Evolutionary conservation across 75 land plant species (phyloP), one percentile per base, ranked within the genome.

Genomic region (Selaginella moellendorffii): DNA sequence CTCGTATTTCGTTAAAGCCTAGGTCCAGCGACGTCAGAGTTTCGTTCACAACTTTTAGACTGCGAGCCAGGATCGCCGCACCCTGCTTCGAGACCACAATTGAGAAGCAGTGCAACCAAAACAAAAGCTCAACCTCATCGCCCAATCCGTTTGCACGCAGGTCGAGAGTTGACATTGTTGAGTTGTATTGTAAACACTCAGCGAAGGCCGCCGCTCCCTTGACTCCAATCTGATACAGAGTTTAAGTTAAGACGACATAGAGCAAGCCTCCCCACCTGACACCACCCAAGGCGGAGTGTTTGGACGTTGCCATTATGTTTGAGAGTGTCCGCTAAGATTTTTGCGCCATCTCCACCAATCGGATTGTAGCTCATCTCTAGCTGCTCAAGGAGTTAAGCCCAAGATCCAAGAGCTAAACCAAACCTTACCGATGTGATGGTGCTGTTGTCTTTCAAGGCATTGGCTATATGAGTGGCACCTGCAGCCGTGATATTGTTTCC

Each of bases 1-100:
- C 99, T 71, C 99, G 78, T 66, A 95, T 95, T 74, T 95, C 99
- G 79, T 95, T 95, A 63, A 86, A 90, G 0, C 85, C 99, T 17
- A 95, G 73, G 76, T 95, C 91, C 36, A 95, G 76, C 22, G 97
- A 86, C 17, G 86, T 86, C 54, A 95, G 68, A 67, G 88, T 81
- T 73, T 95, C 99, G 75, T 95, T 95, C 23, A 95, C 97, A 54
- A 95, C 79, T 74, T 78, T 80, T 68, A 95, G 76, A 81, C 99
- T 95, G 24, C 78, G 79, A 31, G 92, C 99, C 68, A 95, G 74
- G 29, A 67, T 61, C 8, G 65, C 69, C 5, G 87, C 80, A 61
- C 99, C 99, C 99, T 95, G 88, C n/a, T 9, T 22, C 20, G 60
- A 20, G 18, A 25, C 63, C 28, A 1, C 58, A 21, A 2, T 54